Evolutionary conservation across 768 basidiomycete genomes (phyloP).

Genomic region (Lactarius hatsudake): DNA sequence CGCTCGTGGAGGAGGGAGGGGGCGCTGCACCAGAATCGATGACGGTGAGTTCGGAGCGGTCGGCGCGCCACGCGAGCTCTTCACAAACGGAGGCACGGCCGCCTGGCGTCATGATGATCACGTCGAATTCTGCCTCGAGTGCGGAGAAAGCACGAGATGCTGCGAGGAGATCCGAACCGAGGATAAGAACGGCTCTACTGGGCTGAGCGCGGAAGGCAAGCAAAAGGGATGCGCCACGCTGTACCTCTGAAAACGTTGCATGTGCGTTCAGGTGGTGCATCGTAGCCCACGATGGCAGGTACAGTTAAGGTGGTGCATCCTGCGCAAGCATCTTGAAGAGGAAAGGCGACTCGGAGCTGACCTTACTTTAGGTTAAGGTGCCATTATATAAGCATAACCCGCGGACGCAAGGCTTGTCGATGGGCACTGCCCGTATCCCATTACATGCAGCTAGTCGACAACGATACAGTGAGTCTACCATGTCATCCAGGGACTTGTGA

Average conservation of each 20-base stretch:
- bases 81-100: constrained; percentile 54
- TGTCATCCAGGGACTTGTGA: not conserved
- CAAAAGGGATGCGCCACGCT: constrained; percentile 69
- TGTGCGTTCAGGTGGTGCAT: constrained; percentile 3
- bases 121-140: constrained; percentile 73
- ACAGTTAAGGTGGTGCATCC: not conserved
- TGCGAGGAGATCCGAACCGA: constrained; percentile 79
- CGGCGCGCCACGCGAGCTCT: constrained; percentile 65
- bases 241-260: constrained; percentile 29
- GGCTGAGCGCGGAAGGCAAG: constrained; percentile 60
- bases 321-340: not conserved
- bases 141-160: constrained; percentile 81
- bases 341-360: not conserved
- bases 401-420: not conserved
- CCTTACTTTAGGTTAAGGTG: not conserved
- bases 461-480: constrained; percentile 45
- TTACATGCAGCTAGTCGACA: constrained; percentile 56
- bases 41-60: constrained; percentile 53
- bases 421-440: constrained; percentile 1
- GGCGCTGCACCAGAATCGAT: constrained; percentile 51
- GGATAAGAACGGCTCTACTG: constrained; percentile 55
- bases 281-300: not conserved
- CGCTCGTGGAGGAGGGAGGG: constrained; percentile 16
- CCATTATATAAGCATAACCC: constrained; percentile 13
- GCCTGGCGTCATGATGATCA: constrained; percentile 60